Conservation (phyloP, 176 grass and related monocot species). For the Zoysia japonica region DNA sequence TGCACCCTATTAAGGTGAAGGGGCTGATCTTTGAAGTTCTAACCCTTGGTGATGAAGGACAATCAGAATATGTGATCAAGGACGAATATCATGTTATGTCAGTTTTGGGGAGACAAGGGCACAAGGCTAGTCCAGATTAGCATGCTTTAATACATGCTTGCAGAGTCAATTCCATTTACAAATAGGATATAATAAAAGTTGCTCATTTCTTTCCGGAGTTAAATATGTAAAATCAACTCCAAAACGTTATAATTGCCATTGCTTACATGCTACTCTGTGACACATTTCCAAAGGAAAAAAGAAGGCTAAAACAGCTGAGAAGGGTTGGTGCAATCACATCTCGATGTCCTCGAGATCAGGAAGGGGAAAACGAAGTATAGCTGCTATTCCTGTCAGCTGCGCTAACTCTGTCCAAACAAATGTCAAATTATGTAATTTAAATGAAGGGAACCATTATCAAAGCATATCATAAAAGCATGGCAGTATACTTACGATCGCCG, state of each 20-base stretch:
- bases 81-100: not conserved
- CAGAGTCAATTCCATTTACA: conserved; percentile 37
- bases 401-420: conserved; percentile 63
- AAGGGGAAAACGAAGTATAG: conserved; percentile 84
- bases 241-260: conserved; percentile 31
- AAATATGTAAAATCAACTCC: conserved; percentile 25
- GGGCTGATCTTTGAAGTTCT: not conserved
- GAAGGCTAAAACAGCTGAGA: not conserved
- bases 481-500: conserved; percentile 71
- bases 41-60: not conserved
- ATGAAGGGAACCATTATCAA: not conserved
- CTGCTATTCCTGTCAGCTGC: conserved; percentile 87
- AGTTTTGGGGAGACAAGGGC: not conserved
- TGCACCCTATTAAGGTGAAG: not conserved
- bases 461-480: not conserved
- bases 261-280: not conserved
- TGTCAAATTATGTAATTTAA: conserved; percentile 26
- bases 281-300: not conserved
- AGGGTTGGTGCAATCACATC: conserved; percentile 53
- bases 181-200: conserved; percentile 7
- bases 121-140: not conserved
- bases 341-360: conserved; percentile 91
- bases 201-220: not conserved
- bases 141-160: not conserved
- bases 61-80: not conserved